Base-by-base conservation (phyloP, 2,329 filamentous ascomycete species). In the Diplocarpon mali region DNA sequence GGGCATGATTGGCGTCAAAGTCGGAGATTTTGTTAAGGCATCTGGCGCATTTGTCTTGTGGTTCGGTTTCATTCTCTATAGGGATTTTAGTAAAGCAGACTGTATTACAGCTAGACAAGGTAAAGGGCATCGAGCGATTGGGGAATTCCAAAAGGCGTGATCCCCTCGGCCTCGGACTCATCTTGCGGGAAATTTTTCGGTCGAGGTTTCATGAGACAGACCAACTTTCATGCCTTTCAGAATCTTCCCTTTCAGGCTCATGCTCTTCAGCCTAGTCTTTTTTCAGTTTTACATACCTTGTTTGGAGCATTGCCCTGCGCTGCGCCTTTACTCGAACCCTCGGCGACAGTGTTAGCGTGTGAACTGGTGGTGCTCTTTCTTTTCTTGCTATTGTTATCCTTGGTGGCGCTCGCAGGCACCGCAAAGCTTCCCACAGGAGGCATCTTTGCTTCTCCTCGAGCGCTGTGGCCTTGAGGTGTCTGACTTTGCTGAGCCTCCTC, bases 341-440 rank as follows among this genome's bases (percentile, higher is more conserved):
- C 55, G 30, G 51, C 55, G 30, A 53, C 36, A 38, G 46, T 29
- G 35, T 48, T 52, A 37, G 53, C 49, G 60, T 57, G 34, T 57
- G 56, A 34, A 48, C 58, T 52, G 13, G 61, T 58, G 39, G 52
- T 51, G 28, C 71, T 42, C 69, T 63, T 41, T 65, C 69, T 43
- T 74, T 71, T 37, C 14, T 88, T 80, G 66, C 95, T 95, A 65
- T 95, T 96, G 64, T 72, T 85, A 51, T 95, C 88, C 61, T 95
- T 94, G 57, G 76, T 85, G 3, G 85, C 85, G 53, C 88, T 92
- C 20, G 75, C 69, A 13, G 78, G 77, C 29, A 86, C 85, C 3
- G 92, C 87, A 61, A 98, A 98, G 62, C 94, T 95, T 30, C 92
- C 92, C 31, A 98, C 80, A 2, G 90, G 90, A 32, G 92, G 92